A percentile compares a stretch with the other conserved stretches of the same genome.
Evolutionary conservation across 208 protist species (phyloP).

Genomic region (Crithidia thermophila): DNA sequence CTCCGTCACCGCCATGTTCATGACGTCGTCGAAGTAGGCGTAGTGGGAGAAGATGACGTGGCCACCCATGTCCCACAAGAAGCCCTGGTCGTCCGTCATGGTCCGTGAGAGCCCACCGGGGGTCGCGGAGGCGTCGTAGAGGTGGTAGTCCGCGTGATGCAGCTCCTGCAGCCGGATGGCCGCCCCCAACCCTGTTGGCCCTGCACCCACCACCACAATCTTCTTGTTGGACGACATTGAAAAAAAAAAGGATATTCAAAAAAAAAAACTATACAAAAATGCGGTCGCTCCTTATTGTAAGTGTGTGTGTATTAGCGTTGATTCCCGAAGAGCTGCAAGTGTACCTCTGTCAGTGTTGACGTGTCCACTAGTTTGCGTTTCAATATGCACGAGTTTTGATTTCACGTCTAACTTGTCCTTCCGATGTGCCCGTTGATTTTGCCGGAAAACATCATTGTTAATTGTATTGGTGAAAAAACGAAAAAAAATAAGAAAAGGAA

Average conservation of each 20-base stretch:
- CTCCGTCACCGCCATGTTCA: conserved; percentile 51
- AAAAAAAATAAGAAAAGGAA: not conserved
- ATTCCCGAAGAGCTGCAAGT: too few relatives aligned
- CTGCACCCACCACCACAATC: conserved; percentile 70
- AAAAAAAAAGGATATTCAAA: too few relatives aligned
- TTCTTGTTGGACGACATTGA: conserved; percentile 19
- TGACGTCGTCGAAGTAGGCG: conserved; percentile 81
- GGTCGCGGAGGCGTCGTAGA: conserved; percentile 45
- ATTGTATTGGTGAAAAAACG: not conserved
- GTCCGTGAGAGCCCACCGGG: conserved; percentile 69
- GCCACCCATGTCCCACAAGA: conserved; percentile 80
- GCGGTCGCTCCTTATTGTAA: conserved; percentile 7
- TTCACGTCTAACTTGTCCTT: too few relatives aligned
- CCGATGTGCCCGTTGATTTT: too few relatives aligned
- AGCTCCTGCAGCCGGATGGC: conserved; percentile 64
- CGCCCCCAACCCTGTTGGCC: conserved; percentile 69
- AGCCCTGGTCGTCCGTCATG: conserved; percentile 52
- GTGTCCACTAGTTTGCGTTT: too few relatives aligned
- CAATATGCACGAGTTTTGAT: too few relatives aligned
- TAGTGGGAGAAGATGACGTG: conserved; percentile 90
- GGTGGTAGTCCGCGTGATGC: conserved; percentile 48
- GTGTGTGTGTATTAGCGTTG: not conserved
- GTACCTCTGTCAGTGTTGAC: too few relatives aligned
- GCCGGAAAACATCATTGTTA: too few relatives aligned
- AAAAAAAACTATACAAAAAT: not conserved